phyloP scores from a whole-genome alignment of 2,329 filamentous ascomycete species.

The Acephala macrosclerotiorum region DNA sequence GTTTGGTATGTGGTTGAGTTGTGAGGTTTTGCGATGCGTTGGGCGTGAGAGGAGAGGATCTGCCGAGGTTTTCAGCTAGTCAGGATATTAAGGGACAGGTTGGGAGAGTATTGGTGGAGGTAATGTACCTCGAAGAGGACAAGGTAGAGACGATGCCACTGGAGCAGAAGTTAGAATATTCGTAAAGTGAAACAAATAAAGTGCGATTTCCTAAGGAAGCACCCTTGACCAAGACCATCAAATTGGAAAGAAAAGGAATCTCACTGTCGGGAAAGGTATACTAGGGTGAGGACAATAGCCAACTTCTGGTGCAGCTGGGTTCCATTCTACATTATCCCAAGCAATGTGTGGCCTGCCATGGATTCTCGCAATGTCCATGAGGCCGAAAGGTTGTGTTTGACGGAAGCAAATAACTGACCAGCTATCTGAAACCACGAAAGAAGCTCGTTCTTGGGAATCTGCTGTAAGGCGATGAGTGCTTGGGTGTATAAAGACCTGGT shows the following conservation, averaged over 20 bases:
- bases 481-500: slow-evolving; percentile 39
- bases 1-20: slow-evolving; percentile 48
- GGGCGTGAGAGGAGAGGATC: slow-evolving; percentile 55
- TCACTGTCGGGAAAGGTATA: slow-evolving; percentile 30
- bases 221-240: too few species aligned
- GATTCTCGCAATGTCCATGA: slow-evolving; percentile 18
- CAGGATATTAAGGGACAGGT: too few species aligned
- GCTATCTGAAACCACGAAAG: slow-evolving; percentile 39
- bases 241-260: not conserved
- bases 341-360: slow-evolving; percentile 35
- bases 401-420: not conserved
- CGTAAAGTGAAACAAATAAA: too few species aligned
- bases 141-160: slow-evolving; percentile 64
- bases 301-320: slow-evolving; percentile 21
- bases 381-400: not conserved
- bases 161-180: too few species aligned
- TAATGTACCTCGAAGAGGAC: slow-evolving; percentile 53
- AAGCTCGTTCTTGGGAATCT: slow-evolving; percentile 24
- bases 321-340: slow-evolving; percentile 36
- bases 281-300: slow-evolving; percentile 43
- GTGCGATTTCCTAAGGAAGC: too few species aligned
- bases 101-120: not conserved
- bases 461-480: slow-evolving; percentile 30
- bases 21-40: slow-evolving; percentile 51
- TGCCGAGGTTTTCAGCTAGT: slow-evolving; percentile 46